Percentiles rank a stretch among this genome's conserved stretches.
These are phyloP conservation scores for Phytopythium mirpurense DNA, from an alignment of 352 stramenopile genomes.

Conservation along the genomic window DNA sequence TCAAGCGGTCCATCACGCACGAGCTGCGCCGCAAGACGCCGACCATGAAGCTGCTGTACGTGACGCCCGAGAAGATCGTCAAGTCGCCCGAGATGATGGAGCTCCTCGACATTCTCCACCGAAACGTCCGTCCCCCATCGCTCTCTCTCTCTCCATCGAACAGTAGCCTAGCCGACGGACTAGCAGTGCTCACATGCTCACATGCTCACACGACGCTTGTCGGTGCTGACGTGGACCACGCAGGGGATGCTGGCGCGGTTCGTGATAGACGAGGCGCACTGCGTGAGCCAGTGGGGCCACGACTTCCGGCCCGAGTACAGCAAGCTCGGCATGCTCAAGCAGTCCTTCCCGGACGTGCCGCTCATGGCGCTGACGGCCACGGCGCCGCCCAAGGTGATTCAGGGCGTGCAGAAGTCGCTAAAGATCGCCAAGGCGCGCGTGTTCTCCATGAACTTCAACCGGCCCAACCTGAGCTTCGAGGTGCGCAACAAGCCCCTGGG, in stretches of 20 bases:
- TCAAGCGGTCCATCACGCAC: conserved; percentile 59
- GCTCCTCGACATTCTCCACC: conserved; percentile 42
- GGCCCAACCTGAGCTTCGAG: conserved; percentile 91
- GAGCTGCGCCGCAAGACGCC: conserved; percentile 76
- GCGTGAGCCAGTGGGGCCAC: conserved; percentile 87
- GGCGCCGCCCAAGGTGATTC: conserved; percentile 81
- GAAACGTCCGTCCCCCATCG: conserved; percentile 22
- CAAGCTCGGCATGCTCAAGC: conserved; percentile 89
- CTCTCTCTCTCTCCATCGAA: background rate
- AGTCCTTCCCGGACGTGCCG: conserved; percentile 87
- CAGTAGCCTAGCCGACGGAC: too few species aligned
- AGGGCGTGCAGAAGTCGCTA: conserved; percentile 69
- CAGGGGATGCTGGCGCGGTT: conserved; percentile 87
- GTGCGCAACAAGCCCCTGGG: conserved; percentile 66
- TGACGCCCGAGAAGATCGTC: conserved; percentile 94
- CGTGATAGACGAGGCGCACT: conserved; percentile 93
- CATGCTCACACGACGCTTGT: background rate
- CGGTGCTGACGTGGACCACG: too few species aligned
- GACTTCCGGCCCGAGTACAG: conserved; percentile 91
- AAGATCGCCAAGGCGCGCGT: conserved; percentile 73
- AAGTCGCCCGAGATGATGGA: conserved; percentile 73
- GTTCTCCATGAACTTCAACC: conserved; percentile 92
- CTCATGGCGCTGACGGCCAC: conserved; percentile 93
- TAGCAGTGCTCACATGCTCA: too few species aligned
- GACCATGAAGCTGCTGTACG: conserved; percentile 89